Percentiles rank a stretch among this genome's conserved stretches.
Conservation (phyloP, 345 rosid species). For the Pugionium dolabratum region DNA sequence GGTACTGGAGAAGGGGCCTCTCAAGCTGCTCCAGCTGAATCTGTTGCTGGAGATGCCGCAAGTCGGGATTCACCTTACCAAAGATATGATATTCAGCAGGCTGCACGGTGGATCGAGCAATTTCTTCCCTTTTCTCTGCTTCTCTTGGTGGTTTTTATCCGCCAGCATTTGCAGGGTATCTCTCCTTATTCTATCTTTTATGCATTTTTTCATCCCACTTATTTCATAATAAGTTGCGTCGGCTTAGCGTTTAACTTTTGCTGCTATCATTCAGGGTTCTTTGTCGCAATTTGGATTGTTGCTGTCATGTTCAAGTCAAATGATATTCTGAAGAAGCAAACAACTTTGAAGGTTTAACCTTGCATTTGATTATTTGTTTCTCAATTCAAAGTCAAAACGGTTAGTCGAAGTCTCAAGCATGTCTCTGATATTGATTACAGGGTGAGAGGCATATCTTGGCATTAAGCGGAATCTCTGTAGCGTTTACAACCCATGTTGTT, state of each 20-base stretch:
- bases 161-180: constrained; percentile 97
- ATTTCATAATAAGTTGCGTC: neutral
- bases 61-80: constrained; percentile 87
- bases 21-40: constrained; percentile 51
- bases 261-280: constrained; percentile 68
- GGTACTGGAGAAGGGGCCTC: constrained; percentile 47
- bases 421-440: constrained; percentile 52
- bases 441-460: constrained; percentile 93
- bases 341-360: constrained; percentile 78
- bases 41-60: constrained; percentile 56
- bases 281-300: constrained; percentile 96
- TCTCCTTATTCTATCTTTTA: neutral
- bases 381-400: neutral
- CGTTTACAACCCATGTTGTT: constrained; percentile 70
- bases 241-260: constrained; percentile 20
- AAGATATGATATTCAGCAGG: constrained; percentile 99
- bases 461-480: constrained; percentile 67
- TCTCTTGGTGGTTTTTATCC: constrained; percentile 93
- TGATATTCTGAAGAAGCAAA: constrained; percentile 91
- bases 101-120: constrained; percentile 99
- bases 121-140: constrained; percentile 96
- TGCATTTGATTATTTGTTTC: neutral
- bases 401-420: constrained; percentile 32
- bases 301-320: constrained; percentile 98
- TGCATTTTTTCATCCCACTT: neutral